Conservation (phyloP, 2,329 filamentous ascomycete species). For the Akanthomyces uredinophilus region DNA sequence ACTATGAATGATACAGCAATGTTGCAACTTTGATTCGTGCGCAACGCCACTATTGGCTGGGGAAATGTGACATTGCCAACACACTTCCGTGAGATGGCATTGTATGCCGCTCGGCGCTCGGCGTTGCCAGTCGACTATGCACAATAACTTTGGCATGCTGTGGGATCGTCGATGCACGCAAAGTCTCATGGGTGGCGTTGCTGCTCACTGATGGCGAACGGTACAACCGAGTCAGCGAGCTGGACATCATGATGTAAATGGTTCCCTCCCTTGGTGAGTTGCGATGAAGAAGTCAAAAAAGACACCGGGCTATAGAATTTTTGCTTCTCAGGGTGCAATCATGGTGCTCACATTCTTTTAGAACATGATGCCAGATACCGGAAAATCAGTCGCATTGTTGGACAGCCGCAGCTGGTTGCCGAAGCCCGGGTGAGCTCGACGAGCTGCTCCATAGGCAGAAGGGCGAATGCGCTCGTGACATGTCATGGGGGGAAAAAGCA, state of each 20-base stretch:
- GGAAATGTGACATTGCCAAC: constrained; percentile 15
- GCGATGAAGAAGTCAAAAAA: constrained; percentile 13
- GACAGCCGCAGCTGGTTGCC: constrained; percentile 13
- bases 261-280: too few species aligned
- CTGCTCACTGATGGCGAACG: too few species aligned
- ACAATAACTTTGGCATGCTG: too few species aligned
- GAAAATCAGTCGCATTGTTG: constrained; percentile 14
- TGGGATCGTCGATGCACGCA: too few species aligned
- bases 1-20: neutral
- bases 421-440: constrained; percentile 11
- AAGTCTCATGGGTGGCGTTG: too few species aligned
- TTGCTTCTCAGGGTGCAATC: constrained; percentile 15
- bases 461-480: constrained; percentile 7
- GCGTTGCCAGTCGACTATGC: constrained; percentile 12
- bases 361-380: constrained; percentile 14
- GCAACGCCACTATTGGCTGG: neutral
- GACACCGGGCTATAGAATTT: constrained; percentile 10
- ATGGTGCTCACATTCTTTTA: constrained; percentile 14
- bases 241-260: too few species aligned
- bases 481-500: too few species aligned
- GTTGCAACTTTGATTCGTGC: neutral
- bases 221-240: too few species aligned
- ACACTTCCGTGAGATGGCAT: constrained; percentile 12
- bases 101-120: constrained; percentile 5
- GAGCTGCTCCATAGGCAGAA: constrained; percentile 12